Evolutionary conservation across 257 asterid species (phyloP), one percentile per base, ranked within the genome.

Genomic region (Nicotiana paniculata): DNA sequence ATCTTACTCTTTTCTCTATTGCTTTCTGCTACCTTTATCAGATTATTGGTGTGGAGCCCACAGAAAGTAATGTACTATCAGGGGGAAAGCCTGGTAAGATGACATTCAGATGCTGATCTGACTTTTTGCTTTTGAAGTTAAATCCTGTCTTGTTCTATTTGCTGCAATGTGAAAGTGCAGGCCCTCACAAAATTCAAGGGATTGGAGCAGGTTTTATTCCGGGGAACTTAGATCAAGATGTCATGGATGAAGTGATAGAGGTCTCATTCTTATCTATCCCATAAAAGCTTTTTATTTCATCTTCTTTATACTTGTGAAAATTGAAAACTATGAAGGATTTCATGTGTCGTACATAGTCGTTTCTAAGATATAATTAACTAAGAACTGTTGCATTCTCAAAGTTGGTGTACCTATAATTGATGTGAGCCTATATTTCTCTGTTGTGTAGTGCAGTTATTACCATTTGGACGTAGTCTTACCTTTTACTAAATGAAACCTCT

Each of bases 131-230:
- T 86, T 87, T 65, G 81, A 68, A 53, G 82, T 87, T 82, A 78
- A 81, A 67, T 68, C 83, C 77, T 87, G 86, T 90, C 77, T 85
- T 87, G 86, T 93, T 88, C 94, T 91, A 87, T 92, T 88, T 80
- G 89, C 86, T 89, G 91, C 92, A 87, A 89, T 92, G 89, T 88
- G 90, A 87, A 90, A 91, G 82, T 92, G 97, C 99, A 96, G 98
- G 98, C 91, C 99, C 99, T 94, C 99, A 96, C 98, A 94, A 96
- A 94, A 96, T 96, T 96, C 99, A 94, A 93, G 98, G 99, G 89
- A 96, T 96, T 93, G 99, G 98, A 82, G 98, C 99, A 92, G 99
- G 99, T 94, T 96, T 94, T 90, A 89, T 94, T 65, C 99, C 98
- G 81, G 89, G 92, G 88, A 96, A 94, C 85, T 88, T 96, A 85